These are phyloP conservation scores for Kregervanrija delftensis DNA, from an alignment of 805 yeast genomes.

Conservation along the genomic window DNA sequence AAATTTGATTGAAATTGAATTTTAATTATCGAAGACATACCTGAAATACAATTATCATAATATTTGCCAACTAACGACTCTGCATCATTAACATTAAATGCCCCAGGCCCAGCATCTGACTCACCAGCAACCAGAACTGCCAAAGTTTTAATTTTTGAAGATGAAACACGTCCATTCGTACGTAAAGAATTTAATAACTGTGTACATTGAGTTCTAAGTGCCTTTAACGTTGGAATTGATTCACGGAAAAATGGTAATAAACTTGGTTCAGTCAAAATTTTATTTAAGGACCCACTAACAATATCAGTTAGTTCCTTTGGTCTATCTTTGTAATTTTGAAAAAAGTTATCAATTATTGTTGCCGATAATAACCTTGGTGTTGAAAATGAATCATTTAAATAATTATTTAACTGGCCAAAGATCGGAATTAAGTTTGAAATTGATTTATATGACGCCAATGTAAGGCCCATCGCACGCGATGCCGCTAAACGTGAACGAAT, in stretches of 20 bases:
- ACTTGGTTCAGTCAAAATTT: constrained; percentile 36
- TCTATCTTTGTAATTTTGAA: too few species aligned
- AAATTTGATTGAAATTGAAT: constrained; percentile 65
- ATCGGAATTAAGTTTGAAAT: constrained; percentile 32
- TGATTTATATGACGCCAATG: constrained; percentile 42
- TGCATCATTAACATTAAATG: constrained; percentile 76
- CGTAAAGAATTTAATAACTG: constrained; percentile 74
- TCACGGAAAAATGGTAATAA: constrained; percentile 63
- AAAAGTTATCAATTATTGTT: constrained; percentile 62
- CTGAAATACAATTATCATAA: constrained; percentile 56
- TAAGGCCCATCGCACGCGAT: constrained; percentile 67
- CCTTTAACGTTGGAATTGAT: constrained; percentile 76
- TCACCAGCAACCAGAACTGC: constrained; percentile 94
- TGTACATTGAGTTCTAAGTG: constrained; percentile 81
- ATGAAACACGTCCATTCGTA: constrained; percentile 67
- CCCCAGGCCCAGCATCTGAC: constrained; percentile 87
- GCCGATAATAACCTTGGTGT: constrained; percentile 75
- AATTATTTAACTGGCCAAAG: constrained; percentile 31
- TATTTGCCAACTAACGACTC: constrained; percentile 57
- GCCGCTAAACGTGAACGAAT: constrained; percentile 71
- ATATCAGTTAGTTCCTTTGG: too few species aligned
- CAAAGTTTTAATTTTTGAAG: constrained; percentile 66
- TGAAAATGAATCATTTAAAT: constrained; percentile 57
- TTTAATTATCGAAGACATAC: constrained; percentile 61
- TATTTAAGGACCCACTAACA: constrained; percentile 17